These are phyloP conservation scores for Backusella circina DNA, from an alignment of 192 early-diverging fungal species.

Conservation along the genomic window DNA sequence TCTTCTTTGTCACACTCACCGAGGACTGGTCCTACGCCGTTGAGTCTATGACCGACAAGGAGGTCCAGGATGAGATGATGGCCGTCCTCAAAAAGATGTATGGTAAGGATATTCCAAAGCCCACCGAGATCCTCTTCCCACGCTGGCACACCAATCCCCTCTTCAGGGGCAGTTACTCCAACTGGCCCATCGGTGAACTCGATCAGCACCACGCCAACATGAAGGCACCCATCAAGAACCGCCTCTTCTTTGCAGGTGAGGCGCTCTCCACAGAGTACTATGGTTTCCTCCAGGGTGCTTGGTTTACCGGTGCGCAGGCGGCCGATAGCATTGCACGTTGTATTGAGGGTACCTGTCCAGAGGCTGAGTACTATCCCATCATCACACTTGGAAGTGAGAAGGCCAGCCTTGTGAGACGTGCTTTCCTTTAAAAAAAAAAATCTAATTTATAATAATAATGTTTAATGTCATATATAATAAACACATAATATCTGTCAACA, in stretches of 20 bases:
- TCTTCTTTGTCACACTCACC: conserved; percentile 33
- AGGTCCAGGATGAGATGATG: conserved; percentile 27
- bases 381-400: conserved; percentile 2
- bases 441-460: no score
- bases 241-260: conserved; percentile 40
- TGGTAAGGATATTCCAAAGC: conserved; percentile 23
- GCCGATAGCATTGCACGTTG: conserved; percentile 6
- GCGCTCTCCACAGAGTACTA: conserved; percentile 27
- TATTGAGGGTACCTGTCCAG: conserved; percentile 22
- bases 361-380: conserved; percentile 22
- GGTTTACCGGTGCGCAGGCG: conserved; percentile 22
- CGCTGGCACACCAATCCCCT: conserved; percentile 37
- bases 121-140: conserved; percentile 28
- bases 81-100: conserved; percentile 31
- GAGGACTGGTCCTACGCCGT: conserved; percentile 22
- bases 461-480: no score
- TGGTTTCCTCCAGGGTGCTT: conserved; percentile 29
- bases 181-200: conserved; percentile 39
- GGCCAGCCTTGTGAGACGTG: neutral
- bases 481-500: no score
- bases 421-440: neutral
- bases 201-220: conserved; percentile 34
- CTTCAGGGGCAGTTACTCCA: conserved; percentile 35
- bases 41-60: conserved; percentile 24
- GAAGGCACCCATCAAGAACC: conserved; percentile 29